Evolutionary conservation across 1,284 basidiomycete genomes (phyloP).

Genomic region (Cerrena zonata): DNA sequence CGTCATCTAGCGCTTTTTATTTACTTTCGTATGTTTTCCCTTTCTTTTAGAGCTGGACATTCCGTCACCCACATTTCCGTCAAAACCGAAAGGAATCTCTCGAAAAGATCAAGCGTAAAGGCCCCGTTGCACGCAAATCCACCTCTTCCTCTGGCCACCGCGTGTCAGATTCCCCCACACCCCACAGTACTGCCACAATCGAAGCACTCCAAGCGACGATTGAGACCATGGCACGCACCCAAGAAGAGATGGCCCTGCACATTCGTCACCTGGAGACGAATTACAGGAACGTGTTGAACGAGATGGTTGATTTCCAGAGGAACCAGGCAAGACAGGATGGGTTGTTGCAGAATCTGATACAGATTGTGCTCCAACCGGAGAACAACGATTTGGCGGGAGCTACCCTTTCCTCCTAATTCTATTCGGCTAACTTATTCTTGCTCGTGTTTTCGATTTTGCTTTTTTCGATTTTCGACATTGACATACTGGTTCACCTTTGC

Average conservation of each 20-base stretch:
- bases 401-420: background rate
- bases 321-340: slow-evolving; percentile 83
- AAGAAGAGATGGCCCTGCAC: slow-evolving; percentile 57
- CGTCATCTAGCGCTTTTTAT: slow-evolving; percentile 1
- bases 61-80: slow-evolving; percentile 90
- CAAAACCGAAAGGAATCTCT: slow-evolving; percentile 78
- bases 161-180: background rate
- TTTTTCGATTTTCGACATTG: background rate
- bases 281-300: slow-evolving; percentile 73
- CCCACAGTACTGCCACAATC: background rate
- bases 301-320: slow-evolving; percentile 79
- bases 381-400: slow-evolving; percentile 32
- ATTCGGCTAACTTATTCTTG: background rate
- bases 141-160: background rate
- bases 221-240: slow-evolving; percentile 22
- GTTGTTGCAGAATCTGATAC: slow-evolving; percentile 77
- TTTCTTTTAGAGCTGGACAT: slow-evolving; percentile 77
- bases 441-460: background rate
- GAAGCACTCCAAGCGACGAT: slow-evolving; percentile 4
- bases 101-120: slow-evolving; percentile 92
- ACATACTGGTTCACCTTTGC: background rate
- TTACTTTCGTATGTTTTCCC: slow-evolving; percentile 4
- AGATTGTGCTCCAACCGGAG: slow-evolving; percentile 74
- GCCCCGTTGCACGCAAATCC: slow-evolving; percentile 42
- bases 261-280: slow-evolving; percentile 65